Evolutionary conservation across 371 early-diverging fungal genomes (phyloP).

Genomic region (Dichotomocladium elegans): DNA sequence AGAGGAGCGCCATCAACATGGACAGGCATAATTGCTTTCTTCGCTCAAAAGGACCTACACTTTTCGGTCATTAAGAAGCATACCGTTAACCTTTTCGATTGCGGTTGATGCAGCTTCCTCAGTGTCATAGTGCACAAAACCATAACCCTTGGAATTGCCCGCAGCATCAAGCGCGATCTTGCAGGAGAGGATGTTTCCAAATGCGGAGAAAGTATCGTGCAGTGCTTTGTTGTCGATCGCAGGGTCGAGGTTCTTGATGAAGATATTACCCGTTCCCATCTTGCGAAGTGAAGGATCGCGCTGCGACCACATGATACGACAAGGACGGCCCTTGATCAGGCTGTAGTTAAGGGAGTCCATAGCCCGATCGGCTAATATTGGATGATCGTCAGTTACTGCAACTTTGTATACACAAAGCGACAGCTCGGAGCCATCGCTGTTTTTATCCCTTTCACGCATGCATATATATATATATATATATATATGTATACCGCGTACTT

Average conservation of each 20-base stretch:
- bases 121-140: constrained; percentile 95
- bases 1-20: neutral
- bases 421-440: no score
- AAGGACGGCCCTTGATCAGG: constrained; percentile 86
- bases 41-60: no score
- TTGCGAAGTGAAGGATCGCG: constrained; percentile 94
- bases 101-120: constrained; percentile 83
- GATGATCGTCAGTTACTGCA: neutral
- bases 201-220: constrained; percentile 93
- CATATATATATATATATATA: no score
- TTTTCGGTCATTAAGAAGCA: constrained; percentile 88
- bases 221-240: constrained; percentile 94
- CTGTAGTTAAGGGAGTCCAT: constrained; percentile 93
- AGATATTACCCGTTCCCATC: constrained; percentile 94
- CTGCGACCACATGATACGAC: constrained; percentile 99
- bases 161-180: constrained; percentile 85
- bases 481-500: neutral
- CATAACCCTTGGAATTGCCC: constrained; percentile 86
- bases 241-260: constrained; percentile 98
- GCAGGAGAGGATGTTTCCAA: constrained; percentile 91
- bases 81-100: constrained; percentile 89
- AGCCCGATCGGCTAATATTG: constrained; percentile 77
- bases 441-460: neutral
- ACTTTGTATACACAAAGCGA: no score
- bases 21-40: constrained; percentile 6